Percentiles rank a stretch among this genome's conserved stretches.
These are phyloP conservation scores for Microbotryum scabiosae DNA, from an alignment of 1,284 basidiomycete species.

Conservation along the genomic window DNA sequence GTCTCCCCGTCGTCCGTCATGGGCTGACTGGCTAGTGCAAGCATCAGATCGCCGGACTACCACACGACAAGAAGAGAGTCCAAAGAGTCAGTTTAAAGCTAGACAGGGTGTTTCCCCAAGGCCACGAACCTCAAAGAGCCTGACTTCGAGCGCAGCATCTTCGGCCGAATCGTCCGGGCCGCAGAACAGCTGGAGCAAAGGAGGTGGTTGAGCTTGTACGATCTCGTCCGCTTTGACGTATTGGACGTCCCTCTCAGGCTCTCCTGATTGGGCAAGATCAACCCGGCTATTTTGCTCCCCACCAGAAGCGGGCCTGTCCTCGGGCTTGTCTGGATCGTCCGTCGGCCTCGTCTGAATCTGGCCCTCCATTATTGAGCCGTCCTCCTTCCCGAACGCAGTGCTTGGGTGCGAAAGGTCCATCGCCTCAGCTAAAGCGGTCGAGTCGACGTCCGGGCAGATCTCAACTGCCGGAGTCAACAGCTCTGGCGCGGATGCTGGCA, in stretches of 20 bases:
- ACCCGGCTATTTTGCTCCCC: neutral
- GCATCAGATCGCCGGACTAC: slow-evolving; percentile 15
- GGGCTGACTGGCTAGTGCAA: slow-evolving; percentile 2
- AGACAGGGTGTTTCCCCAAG: too few species aligned
- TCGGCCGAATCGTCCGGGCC: neutral
- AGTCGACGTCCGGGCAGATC: slow-evolving; percentile 11
- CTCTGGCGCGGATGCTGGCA: too few species aligned
- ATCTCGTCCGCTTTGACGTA: neutral
- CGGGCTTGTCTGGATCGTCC: neutral
- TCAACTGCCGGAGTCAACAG: slow-evolving; percentile 15
- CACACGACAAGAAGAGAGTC: too few species aligned
- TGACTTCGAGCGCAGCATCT: neutral
- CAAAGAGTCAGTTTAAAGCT: too few species aligned
- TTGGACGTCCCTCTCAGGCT: neutral
- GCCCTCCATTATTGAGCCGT: neutral
- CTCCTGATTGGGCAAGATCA: neutral
- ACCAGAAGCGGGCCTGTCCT: neutral
- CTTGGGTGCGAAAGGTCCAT: neutral
- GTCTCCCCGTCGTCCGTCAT: neutral
- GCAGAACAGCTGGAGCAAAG: neutral
- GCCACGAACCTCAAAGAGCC: slow-evolving; percentile 5
- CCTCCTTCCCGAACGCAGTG: neutral
- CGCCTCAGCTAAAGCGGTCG: slow-evolving; percentile 13
- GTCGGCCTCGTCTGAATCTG: neutral
- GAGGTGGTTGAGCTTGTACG: too few species aligned